Base-by-base conservation (phyloP, 352 stramenopile genomes). In the Proteromonas lacertae region DNA sequence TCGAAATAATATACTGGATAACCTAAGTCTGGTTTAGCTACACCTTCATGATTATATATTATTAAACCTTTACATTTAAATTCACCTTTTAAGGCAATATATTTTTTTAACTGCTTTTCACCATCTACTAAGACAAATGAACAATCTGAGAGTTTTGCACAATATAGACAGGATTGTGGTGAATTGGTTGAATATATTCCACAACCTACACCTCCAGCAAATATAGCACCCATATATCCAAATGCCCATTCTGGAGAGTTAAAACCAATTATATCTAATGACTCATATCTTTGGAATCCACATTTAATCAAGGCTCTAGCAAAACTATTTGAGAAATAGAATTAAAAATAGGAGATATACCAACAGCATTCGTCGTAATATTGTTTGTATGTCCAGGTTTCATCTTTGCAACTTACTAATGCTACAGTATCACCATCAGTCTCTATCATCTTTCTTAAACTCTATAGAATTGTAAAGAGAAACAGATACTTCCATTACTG, bases 181-280 rank as follows among this genome's bases (percentile, higher is more conserved):
- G 48, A 61, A 47, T 72, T 75, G 25, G 65, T 75, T 38, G 56
- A 56, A 57, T 80, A 80, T 41, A 80, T 65, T 25, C 66, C 66
- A 10, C 64, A 59, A 41, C 62, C 60, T 28, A 76, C 53, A 1
- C 55, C 64, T 19, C 66, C 66, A 17, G 64, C 61, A 31, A 74
- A 52, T 40, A 78, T 74, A 17, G 60, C 47, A 19, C 64, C 66
- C 39, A 62, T 62, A 39, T 71, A 62, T 33, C 57, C 58, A 42
- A 78, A 58, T 39, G 76, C 63, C 60, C 67, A 80, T 43, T 80
- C 60, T 6, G 64, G 60, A 22, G 60, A 62, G 50, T 79, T 79
- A 45, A 64, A 66, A 19, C 66, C 66, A 29, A 70, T 66, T 20
- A 80, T 60, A 39, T 55, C n/a, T n/a, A n/a, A n/a, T n/a, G n/a